Base-by-base conservation (phyloP, 208 protist species). In the Acanthamoeba quina region DNA sequence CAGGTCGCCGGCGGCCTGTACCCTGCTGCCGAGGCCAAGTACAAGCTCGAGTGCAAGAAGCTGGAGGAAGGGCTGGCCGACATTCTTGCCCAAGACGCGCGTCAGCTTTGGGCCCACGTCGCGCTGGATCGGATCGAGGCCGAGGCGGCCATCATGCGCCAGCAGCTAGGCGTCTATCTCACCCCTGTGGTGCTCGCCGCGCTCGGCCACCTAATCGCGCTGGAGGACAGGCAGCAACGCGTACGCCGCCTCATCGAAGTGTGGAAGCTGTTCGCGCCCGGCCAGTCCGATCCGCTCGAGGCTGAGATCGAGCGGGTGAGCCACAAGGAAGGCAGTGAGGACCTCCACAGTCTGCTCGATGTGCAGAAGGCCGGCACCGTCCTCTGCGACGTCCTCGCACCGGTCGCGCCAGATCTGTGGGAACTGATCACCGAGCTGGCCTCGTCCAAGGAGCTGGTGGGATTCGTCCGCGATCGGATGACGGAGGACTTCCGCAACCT, bases 381-480 rank as follows among this genome's bases (percentile, higher is more conserved):
- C 5, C 52, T 58, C 52, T 58, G 52, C 52, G 52, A 58, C 52
- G 7, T 58, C 15, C 68, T 76, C 7, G 68, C 29, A 44, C 37
- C 37, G 13, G 29, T 76, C 37, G 29, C 68, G 31, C 68, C 29
- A 19, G 21, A 76, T 6, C 68, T 44, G 0, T 76, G 68, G 68
- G 31, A 76, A 44, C 68, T 76, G 10, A 76, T 76, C 37, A 10
- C 29, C 2, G 68, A 76, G 68, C 68, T 76, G 1, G 29, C 68
- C 68, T 76, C 68, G 29, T 76, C 68, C 68, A 44, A 44, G 68
- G 68, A 76, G 68, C 68, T 76, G 10, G 68, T 76, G 31, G 37
- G 37, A 31, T 76, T 76, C 68, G 31, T 76, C 37, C 68, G 68
- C 37, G 68, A 76, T 44, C 68, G 68, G 68, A 76, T 76, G 68